Evolutionary conservation across 768 basidiomycete genomes (phyloP).

Genomic region (Leucosporidium yakuticum): DNA sequence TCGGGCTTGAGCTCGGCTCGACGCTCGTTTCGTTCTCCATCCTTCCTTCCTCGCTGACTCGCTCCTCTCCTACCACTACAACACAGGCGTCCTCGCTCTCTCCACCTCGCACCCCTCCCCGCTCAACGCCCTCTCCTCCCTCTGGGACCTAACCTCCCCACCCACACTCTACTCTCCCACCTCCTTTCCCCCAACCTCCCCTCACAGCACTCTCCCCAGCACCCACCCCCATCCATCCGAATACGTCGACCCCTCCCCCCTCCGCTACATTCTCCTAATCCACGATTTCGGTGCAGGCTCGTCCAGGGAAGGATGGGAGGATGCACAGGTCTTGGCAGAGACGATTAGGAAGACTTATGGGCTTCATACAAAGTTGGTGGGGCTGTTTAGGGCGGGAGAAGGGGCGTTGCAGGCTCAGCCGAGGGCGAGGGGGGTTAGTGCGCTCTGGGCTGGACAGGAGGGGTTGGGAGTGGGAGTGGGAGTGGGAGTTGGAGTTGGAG

Average conservation of each 20-base stretch:
- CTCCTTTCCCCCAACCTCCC: conserved; percentile 1
- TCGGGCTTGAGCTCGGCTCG: too few relatives aligned
- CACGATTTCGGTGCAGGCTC: conserved; percentile 31
- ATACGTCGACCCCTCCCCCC: conserved; percentile 34
- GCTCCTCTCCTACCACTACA: neutral
- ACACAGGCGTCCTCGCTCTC: conserved; percentile 37
- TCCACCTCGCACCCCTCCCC: conserved; percentile 40
- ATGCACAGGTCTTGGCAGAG: conserved; percentile 22
- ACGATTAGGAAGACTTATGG: conserved; percentile 32
- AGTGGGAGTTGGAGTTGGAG: neutral
- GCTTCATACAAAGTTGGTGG: conserved; percentile 20
- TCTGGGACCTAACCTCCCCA: conserved; percentile 37
- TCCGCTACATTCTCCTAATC: conserved; percentile 40
- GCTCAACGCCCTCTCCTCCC: conserved; percentile 37
- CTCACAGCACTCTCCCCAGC: too few relatives aligned
- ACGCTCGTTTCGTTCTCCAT: too few relatives aligned
- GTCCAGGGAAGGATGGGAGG: conserved; percentile 1
- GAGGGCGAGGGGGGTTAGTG: neutral
- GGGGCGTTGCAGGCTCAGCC: neutral
- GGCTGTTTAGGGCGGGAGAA: conserved; percentile 11
- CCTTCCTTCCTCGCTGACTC: neutral
- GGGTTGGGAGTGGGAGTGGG: neutral
- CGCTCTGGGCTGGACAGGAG: neutral
- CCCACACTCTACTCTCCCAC: conserved; percentile 20
- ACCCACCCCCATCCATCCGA: conserved; percentile 9